Base-by-base conservation (phyloP, 2,329 filamentous ascomycete species). In the Colletotrichum cereale region DNA sequence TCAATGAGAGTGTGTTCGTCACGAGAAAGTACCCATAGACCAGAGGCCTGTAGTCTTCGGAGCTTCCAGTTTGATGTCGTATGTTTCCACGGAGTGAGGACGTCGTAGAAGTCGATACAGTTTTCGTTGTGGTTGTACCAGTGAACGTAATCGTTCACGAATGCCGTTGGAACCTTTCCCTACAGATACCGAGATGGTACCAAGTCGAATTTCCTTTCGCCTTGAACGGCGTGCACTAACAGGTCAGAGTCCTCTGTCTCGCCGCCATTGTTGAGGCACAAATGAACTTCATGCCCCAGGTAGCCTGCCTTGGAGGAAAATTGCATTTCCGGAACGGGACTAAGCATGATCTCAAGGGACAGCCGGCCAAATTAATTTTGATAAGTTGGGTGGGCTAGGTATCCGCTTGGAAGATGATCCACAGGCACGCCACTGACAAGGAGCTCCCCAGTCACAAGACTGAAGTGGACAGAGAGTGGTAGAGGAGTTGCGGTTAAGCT, bases 371-470 rank as follows among this genome's bases (percentile, higher is more conserved):
- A n/a, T n/a, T 0, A 78, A 0, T 75, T 74, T 0, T n/a, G 21
- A 72, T 86, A 90, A 0, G 77, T 78, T 0, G 74, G 11, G 61
- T 87, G 80, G 0, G 14, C 7, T 38, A 84, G 79, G 62, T 87
- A 90, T 0, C 82, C 71, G 0, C 16, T 3, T 0, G 88, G 88
- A 0, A 90, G 79, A 2, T 84, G 82, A 4, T 82, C 76, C 0
- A 89, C 73, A 0, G 86, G 87, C 0, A 79, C 53, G 0, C 88
- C 88, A 66, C 89, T 82, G 0, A 90, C 82, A 0, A 89, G 80
- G 0, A 91, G 78, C 38, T 85, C 80, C 0, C 85, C 88, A 0
- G 81, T 85, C 2, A 91, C 73, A 0, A 89, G 58, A 71, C 88
- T 88, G 73, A 85, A 85, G 26, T 86, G 83, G 3, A 87, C 80